These are phyloP conservation scores for Apiotrichum domesticum DNA, from an alignment of 1,284 basidiomycete species.

Conservation along the genomic window DNA sequence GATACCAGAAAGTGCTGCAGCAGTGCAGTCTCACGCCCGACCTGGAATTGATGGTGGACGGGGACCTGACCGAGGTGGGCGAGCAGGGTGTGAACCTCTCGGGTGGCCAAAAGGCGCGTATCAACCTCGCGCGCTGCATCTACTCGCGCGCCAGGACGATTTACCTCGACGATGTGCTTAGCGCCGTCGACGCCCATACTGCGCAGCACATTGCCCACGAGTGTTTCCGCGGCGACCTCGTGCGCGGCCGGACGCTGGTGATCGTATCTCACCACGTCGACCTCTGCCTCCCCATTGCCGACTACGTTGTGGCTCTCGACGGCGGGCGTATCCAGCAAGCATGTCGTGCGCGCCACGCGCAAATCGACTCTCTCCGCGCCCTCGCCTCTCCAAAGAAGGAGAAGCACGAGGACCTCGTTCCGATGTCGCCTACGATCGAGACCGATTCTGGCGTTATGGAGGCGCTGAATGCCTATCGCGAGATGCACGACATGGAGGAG, in stretches of 20 bases:
- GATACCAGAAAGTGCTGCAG: slow-evolving; percentile 40
- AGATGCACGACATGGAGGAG: background rate
- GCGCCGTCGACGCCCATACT: slow-evolving; percentile 47
- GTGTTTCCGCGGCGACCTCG: slow-evolving; percentile 50
- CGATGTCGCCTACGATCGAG: background rate
- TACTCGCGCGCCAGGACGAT: slow-evolving; percentile 70
- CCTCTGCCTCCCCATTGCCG: slow-evolving; percentile 37
- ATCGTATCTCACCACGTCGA: slow-evolving; percentile 70
- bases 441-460: background rate
- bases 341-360: slow-evolving; percentile 20
- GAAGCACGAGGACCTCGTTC: background rate
- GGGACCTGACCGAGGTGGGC: slow-evolving; percentile 65
- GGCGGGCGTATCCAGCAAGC: slow-evolving; percentile 44
- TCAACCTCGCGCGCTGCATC: slow-evolving; percentile 71
- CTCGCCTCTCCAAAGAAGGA: slow-evolving; percentile 7
- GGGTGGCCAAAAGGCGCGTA: slow-evolving; percentile 59
- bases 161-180: slow-evolving; percentile 45
- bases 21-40: slow-evolving; percentile 40
- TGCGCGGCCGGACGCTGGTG: slow-evolving; percentile 61
- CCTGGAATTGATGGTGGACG: slow-evolving; percentile 37
- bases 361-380: slow-evolving; percentile 10
- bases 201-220: slow-evolving; percentile 37
- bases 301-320: slow-evolving; percentile 54
- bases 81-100: slow-evolving; percentile 66
- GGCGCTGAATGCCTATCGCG: background rate